Base-by-base conservation (phyloP, 2,329 filamentous ascomycete species). In the Hypomyces rosellus region DNA sequence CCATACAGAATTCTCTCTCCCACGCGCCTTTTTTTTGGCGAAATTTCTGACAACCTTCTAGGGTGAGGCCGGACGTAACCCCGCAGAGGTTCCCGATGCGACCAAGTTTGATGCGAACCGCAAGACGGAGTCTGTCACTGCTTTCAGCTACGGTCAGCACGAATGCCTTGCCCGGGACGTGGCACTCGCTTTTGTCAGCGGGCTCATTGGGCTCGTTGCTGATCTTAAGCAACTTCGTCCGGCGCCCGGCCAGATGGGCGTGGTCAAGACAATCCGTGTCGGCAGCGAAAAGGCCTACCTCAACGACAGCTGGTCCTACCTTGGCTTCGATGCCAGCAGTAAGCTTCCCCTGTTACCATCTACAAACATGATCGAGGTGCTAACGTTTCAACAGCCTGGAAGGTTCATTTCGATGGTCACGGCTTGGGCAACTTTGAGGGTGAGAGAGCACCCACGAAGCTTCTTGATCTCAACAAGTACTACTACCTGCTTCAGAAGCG, bases 301-400 rank as follows among this genome's bases (percentile, higher is more conserved):
- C 16, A 74, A 74, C 50, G 73, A 76, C 42, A 74, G 69, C 55
- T 76, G 74, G 70, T 74, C 72, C 1, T 71, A 69, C 43, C 65
- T 76, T 14, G 63, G 63, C 33, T 69, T 69, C 13, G 71, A 75
- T 53, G 67, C 71, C 2, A 74, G 67, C 53, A 74, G 74, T 76
- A 69, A 69, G 70, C 66, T 37, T 25, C 1, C 5, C 16, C 41
- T 39, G 11, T 20, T 0, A 4, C 11, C 1, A 1, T 11, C 1
- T 14, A n/a, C 9, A 1, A 7, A 34, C 1, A 4, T 1, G 1
- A 13, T 3, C 16, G 8, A 11, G 15, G 45, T 55, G 18, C 61
- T 69, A 20, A 69, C 39, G 1, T 0, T 20, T 20, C n/a, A 6
- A 51, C 9, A 63, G 61, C 61, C 40, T 63, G 61, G 61, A 63